Evolutionary conservation across 768 basidiomycete species (phyloP), one percentile per base, ranked within the genome.

Genomic region (Russula vinacea): DNA sequence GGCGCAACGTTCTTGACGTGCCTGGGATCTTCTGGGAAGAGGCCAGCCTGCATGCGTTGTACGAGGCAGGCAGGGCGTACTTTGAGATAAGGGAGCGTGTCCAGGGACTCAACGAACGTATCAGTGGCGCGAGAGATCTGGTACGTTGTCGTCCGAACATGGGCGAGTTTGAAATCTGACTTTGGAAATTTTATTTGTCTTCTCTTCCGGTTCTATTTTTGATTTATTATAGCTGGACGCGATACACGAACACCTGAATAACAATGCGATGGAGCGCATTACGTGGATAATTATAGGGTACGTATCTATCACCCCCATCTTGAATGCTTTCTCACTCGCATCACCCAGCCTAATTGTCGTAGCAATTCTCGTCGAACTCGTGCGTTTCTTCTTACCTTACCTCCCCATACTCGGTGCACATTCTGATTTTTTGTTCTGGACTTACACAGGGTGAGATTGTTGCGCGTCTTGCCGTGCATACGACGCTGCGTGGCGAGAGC

Each of bases 11-110:
- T 35, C 81, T 98, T 1, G 95, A 98, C 71, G 88, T 92, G 6
- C 94, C 94, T 0, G 93, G 94, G 71, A 76, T 98, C 52, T 98
- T 98, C 74, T 97, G 94, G 95, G 88, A 86, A 57, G 94, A 96
- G 72, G 94, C 93, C 13, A 94, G 89, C 68, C 76, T 96, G 69
- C 89, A 90, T 70, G 89, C 86, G 33, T 75, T 98, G 40, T 98
- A 98, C 71, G 92, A 94, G 68, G 93, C 94, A 0, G 93, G 95
- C 53, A 79, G 93, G 62, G 94, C 94, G 69, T 98, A 98, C 71
- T 92, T 97, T 83, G 95, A 98, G 75, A 93, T 97, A 58, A 85
- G 84, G 40, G 84, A 81, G 5, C 76, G 95, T 40, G 93, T 95
- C 35, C 84, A 88, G 72, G 89, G 87, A 13, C 75, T 98, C 68